A percentile compares a stretch with the other conserved stretches of the same genome.
phyloP scores from a whole-genome alignment of 1,139 yeast genomes.

The Yamadazyma spencermartinsiae region DNA sequence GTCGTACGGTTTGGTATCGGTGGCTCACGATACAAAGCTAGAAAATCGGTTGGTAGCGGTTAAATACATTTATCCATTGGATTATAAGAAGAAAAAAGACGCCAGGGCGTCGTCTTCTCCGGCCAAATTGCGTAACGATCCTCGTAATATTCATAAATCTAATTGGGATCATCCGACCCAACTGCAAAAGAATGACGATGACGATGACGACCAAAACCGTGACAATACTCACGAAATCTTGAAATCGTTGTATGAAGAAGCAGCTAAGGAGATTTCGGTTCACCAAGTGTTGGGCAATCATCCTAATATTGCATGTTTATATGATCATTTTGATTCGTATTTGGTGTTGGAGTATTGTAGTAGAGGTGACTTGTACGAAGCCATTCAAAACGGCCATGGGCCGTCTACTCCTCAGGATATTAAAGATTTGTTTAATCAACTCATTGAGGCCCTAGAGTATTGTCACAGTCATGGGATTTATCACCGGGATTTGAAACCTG shows the following conservation, averaged over 20 bases:
- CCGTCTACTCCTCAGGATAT: slow-evolving; percentile 77
- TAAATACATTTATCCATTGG: slow-evolving; percentile 67
- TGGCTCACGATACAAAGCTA: slow-evolving; percentile 68
- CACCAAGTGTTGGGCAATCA: slow-evolving; percentile 68
- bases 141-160: not conserved
- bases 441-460: slow-evolving; percentile 74
- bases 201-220: slow-evolving; percentile 6
- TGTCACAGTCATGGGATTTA: slow-evolving; percentile 74
- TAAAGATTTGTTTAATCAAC: slow-evolving; percentile 72
- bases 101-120: slow-evolving; percentile 39
- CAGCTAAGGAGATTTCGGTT: slow-evolving; percentile 75
- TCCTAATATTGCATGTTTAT: slow-evolving; percentile 62
- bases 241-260: slow-evolving; percentile 55
- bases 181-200: slow-evolving; percentile 5
- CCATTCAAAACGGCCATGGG: slow-evolving; percentile 77
- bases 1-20: slow-evolving; percentile 87
- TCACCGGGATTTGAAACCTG: slow-evolving; percentile 91
- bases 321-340: slow-evolving; percentile 79
- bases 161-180: not conserved
- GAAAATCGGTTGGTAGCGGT: slow-evolving; percentile 70
- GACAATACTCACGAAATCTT: slow-evolving; percentile 25
- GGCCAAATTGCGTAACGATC: slow-evolving; percentile 27
- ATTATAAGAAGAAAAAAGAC: slow-evolving; percentile 29
- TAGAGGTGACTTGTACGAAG: slow-evolving; percentile 92
- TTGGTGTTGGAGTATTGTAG: slow-evolving; percentile 85